phyloP scores from a whole-genome alignment of 345 rosid genomes.

The Brassica rapa region DNA sequence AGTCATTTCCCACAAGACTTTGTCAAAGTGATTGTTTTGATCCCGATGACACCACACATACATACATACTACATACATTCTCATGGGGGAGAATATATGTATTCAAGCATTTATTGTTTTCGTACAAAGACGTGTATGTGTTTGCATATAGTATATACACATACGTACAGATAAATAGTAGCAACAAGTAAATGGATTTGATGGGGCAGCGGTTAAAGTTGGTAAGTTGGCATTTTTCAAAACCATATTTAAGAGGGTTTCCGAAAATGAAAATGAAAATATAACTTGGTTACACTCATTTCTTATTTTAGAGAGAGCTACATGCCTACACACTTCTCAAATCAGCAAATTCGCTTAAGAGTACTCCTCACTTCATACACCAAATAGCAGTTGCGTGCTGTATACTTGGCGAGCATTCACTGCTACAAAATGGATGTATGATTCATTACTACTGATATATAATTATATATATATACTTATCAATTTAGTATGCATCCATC shows the following conservation, averaged over 20 bases:
- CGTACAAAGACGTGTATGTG: background rate
- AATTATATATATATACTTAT: background rate
- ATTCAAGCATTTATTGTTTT: background rate
- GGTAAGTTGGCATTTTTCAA: slow-evolving; percentile 27
- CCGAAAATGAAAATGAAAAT: slow-evolving; percentile 12
- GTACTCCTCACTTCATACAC: background rate
- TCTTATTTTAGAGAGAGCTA: slow-evolving; percentile 8
- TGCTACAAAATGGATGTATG: slow-evolving; percentile 1
- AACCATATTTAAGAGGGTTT: slow-evolving; percentile 18
- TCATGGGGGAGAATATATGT: background rate
- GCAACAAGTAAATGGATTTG: slow-evolving; percentile 6
- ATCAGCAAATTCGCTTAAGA: background rate
- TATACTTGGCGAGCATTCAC: background rate
- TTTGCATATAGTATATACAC: background rate
- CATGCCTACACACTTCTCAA: background rate
- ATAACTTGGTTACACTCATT: slow-evolving; percentile 13
- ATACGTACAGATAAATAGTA: background rate
- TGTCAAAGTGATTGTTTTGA: slow-evolving; percentile 35
- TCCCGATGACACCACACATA: slow-evolving; percentile 38
- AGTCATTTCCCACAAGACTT: slow-evolving; percentile 24
- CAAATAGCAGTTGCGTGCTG: background rate
- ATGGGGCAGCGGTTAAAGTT: slow-evolving; percentile 20
- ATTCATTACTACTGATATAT: slow-evolving; percentile 2
- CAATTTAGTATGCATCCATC: background rate
- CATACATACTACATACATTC: slow-evolving; percentile 13